These are phyloP conservation scores for Oidiodendron maius DNA, from an alignment of 495 filamentous ascomycete species.

Conservation along the genomic window DNA sequence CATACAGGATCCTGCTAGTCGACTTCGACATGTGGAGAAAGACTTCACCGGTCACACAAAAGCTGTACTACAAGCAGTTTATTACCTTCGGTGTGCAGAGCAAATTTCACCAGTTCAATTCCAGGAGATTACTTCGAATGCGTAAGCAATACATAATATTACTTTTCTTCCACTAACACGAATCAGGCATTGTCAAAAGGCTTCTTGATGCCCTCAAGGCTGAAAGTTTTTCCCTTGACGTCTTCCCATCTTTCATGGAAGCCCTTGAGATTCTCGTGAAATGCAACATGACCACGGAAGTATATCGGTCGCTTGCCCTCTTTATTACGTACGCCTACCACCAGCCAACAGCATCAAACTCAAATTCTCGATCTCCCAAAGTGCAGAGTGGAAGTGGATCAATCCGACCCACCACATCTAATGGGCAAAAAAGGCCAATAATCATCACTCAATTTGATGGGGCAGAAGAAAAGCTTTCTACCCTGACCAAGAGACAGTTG, in stretches of 20 bases:
- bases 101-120: constrained; percentile 89
- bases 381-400: constrained; percentile 33
- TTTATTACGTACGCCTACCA: constrained; percentile 93
- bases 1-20: constrained; percentile 84
- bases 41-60: constrained; percentile 65
- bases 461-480: constrained; percentile 12
- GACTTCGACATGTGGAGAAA: constrained; percentile 90
- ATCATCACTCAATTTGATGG: constrained; percentile 22
- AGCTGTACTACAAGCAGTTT: constrained; percentile 90
- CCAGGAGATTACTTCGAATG: constrained; percentile 78
- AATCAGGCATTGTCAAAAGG: constrained; percentile 78
- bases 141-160: constrained; percentile 53
- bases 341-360: constrained; percentile 44
- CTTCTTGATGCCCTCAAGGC: constrained; percentile 84
- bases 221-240: constrained; percentile 64
- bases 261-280: constrained; percentile 74
- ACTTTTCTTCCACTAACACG: constrained; percentile 9
- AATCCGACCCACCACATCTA: constrained; percentile 26
- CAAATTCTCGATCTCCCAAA: constrained; percentile 40
- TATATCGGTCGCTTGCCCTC: constrained; percentile 78
- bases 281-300: constrained; percentile 71
- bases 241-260: constrained; percentile 66
- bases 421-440: constrained; percentile 24
- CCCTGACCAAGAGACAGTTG: constrained; percentile 52
- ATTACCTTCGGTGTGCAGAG: constrained; percentile 73